Evolutionary conservation across 108 stramenopile species (phyloP), one percentile per base, ranked within the genome.

Genomic region (Hondaea fermentalgiana): DNA sequence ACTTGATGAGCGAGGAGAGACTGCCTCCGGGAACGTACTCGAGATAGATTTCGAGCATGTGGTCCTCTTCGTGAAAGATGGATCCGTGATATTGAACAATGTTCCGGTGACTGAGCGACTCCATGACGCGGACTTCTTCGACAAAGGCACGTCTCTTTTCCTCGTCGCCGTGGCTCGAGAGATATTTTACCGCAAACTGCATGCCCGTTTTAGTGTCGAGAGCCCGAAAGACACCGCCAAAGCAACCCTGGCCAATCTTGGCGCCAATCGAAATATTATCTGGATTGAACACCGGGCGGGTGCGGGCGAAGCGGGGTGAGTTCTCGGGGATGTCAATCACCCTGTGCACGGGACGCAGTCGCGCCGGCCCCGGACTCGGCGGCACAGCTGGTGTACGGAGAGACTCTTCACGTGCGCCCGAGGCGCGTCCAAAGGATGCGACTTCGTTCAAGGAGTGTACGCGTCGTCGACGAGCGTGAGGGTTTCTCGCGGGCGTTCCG

Each of bases 21-120:
- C 60, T 89, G 21, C 94, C 94, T 4, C 94, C 94, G 0, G 92
- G 60, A 5, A 93, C 93, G 60, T 91, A 94, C 83, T 94, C 93
- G 43, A 94, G 55, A 57, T 94, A 92, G 28, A 94, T 94, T 64
- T 91, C 92, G 10, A 94, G 72, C n/a, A 12, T 23, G 25, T 42
- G 42, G 8, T n/a, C 14, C 4, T 60, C 53, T 29, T 90, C 58
- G 16, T 72, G 49, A 51, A 44, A n/a, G 35, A 60, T 58, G 4
- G 93, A 92, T 42, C 94, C 94, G 1, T 92, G 35, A 64, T 94
- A 94, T 21, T 92, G 87, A 5, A 93, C 93, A 2, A 94, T 92
- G 83, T 94, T 91, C 49, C 83, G 72, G 87, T 93, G 93, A 17
- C 87, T 51, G 42, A 94, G 76, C 12, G 90, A 45, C 51, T 90